These are phyloP conservation scores for Flaveria trinervia DNA, from an alignment of 129 eudicot species.

Conservation along the genomic window DNA sequence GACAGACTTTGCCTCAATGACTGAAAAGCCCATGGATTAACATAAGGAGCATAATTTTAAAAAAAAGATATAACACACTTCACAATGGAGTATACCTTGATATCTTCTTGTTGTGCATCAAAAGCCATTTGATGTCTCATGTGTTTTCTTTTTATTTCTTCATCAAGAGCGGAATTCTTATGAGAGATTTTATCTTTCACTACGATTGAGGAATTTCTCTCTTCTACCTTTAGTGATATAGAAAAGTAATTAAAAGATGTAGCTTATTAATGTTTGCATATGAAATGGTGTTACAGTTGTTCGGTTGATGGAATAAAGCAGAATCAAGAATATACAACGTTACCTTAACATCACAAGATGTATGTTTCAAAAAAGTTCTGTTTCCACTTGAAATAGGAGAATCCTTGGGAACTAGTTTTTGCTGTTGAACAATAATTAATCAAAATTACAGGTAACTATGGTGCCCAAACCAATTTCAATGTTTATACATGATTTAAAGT, in stretches of 20 bases:
- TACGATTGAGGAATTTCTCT: conserved; percentile 28
- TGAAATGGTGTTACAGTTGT: not conserved
- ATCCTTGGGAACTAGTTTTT: conserved; percentile 52
- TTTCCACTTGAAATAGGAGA: conserved; percentile 27
- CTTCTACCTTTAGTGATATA: conserved; percentile 38
- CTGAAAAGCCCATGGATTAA: conserved; percentile 36
- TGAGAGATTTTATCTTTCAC: conserved; percentile 39
- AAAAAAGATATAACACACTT: not conserved
- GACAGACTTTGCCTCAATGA: conserved; percentile 68
- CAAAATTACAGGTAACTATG: not conserved
- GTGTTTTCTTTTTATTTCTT: conserved; percentile 49
- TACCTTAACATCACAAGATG: conserved; percentile 51
- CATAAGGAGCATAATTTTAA: conserved; percentile 3
- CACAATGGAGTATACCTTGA: conserved; percentile 50
- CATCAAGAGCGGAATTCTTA: conserved; percentile 38
- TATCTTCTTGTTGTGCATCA: conserved; percentile 67
- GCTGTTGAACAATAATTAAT: conserved; percentile 34
- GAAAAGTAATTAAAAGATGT: conserved; percentile 1
- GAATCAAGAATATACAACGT: not conserved
- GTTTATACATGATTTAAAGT: not conserved
- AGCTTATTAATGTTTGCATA: not conserved
- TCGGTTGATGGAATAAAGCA: not conserved
- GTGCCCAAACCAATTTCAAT: not conserved
- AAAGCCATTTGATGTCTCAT: conserved; percentile 55
- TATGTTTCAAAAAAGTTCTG: conserved; percentile 36